These are phyloP conservation scores for Plasmodium ovale DNA, from an alignment of 169 alveolate species.

Conservation along the genomic window DNA sequence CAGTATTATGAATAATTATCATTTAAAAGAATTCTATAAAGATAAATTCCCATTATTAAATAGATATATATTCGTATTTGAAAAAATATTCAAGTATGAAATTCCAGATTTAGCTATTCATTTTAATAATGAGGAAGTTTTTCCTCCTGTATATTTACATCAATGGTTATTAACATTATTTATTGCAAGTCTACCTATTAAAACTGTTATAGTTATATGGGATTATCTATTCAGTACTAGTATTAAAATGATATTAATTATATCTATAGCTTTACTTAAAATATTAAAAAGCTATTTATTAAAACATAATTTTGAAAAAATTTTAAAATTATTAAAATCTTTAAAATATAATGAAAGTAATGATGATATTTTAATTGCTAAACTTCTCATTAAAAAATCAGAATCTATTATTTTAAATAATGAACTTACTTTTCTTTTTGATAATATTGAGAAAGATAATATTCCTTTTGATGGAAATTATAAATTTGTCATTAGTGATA, in stretches of 20 bases:
- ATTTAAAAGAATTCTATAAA: conserved; percentile 79
- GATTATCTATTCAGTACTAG: conserved; percentile 76
- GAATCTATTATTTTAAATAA: conserved; percentile 30
- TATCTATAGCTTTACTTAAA: conserved; percentile 52
- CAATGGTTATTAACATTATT: conserved; percentile 82
- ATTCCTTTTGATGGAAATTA: conserved; percentile 36
- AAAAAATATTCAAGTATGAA: conserved; percentile 68
- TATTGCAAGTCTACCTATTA: conserved; percentile 80
- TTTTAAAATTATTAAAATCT: conserved; percentile 53
- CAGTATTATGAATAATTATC: conserved; percentile 77
- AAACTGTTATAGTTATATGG: conserved; percentile 82
- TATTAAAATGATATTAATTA: conserved; percentile 58
- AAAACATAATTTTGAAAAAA: conserved; percentile 73
- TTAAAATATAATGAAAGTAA: conserved; percentile 71
- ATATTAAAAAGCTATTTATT: conserved; percentile 64
- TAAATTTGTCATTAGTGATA: conserved; percentile 30
- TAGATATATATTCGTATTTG: conserved; percentile 77
- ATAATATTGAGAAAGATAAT: conserved; percentile 38
- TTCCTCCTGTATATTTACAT: conserved; percentile 81
- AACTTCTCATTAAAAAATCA: conserved; percentile 41
- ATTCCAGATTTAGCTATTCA: conserved; percentile 80
- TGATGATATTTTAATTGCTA: conserved; percentile 75
- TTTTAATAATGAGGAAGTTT: conserved; percentile 79
- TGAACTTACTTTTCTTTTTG: conserved; percentile 39
- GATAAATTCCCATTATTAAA: conserved; percentile 80